These are phyloP conservation scores for Mrakia gelida DNA, from an alignment of 768 basidiomycete genomes.

Conservation along the genomic window DNA sequence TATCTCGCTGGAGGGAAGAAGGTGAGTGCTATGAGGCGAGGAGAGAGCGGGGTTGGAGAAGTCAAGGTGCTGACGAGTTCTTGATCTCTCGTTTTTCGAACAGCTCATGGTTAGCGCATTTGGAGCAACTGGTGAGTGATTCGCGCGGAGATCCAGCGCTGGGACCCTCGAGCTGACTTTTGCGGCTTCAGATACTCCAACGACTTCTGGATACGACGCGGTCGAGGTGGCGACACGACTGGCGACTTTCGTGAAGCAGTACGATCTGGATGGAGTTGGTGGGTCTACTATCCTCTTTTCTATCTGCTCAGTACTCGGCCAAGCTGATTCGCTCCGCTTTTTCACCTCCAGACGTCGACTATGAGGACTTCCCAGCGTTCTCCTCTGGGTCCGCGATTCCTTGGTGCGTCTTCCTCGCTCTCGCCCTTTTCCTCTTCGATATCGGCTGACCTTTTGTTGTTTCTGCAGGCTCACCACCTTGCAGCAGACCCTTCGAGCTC, in stretches of 20 bases:
- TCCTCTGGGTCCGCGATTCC: constrained; percentile 14
- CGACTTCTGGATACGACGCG: constrained; percentile 23
- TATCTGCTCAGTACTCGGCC: no score
- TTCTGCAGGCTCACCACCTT: constrained; percentile 5
- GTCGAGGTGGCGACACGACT: constrained; percentile 18
- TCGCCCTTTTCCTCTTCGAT: not conserved
- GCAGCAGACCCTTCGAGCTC: not conserved
- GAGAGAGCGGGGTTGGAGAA: not conserved
- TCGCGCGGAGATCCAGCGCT: not conserved
- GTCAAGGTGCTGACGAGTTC: not conserved
- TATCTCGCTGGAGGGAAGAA: constrained; percentile 10
- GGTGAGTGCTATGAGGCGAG: not conserved
- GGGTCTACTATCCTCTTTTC: no score
- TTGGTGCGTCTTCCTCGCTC: not conserved
- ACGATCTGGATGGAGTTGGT: constrained; percentile 34
- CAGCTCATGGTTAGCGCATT: constrained; percentile 18
- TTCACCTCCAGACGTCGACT: constrained; percentile 26
- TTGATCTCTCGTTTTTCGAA: not conserved
- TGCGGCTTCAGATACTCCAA: constrained; percentile 27
- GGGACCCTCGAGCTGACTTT: no score
- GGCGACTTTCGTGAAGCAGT: constrained; percentile 30
- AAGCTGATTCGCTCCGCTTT: no score
- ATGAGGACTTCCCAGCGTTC: constrained; percentile 32
- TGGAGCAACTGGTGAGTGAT: constrained; percentile 5
- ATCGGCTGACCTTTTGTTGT: not conserved